Percentiles rank a stretch among this genome's conserved stretches.
Evolutionary conservation across 2,329 filamentous ascomycete species (phyloP).

Genomic region (Stagonosporopsis vannaccii): DNA sequence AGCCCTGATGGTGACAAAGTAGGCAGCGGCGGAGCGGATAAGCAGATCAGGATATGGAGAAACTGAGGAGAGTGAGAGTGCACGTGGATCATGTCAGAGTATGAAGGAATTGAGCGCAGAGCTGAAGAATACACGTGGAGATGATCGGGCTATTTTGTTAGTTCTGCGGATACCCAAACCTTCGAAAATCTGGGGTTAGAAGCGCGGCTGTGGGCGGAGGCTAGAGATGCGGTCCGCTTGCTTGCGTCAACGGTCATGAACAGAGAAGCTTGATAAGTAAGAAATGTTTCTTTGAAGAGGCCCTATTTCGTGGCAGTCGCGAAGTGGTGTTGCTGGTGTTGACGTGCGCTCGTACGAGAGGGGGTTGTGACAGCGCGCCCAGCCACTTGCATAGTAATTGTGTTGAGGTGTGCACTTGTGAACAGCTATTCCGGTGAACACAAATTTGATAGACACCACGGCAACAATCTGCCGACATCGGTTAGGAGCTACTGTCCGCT

Average conservation of each 20-base stretch:
- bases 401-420: constrained; percentile 15
- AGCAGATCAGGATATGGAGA: constrained; percentile 71
- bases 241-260: constrained; percentile 17
- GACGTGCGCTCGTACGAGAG: not conserved
- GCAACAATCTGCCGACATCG: constrained; percentile 15
- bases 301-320: not conserved
- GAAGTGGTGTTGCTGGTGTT: not conserved
- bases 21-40: constrained; percentile 92
- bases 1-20: constrained; percentile 88
- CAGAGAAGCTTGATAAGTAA: constrained; percentile 1
- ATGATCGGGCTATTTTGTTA: constrained; percentile 16
- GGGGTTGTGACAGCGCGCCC: not conserved
- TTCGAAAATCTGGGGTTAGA: constrained; percentile 18
- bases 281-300: not conserved
- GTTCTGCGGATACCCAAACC: constrained; percentile 25
- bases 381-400: constrained; percentile 12
- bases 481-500: not conserved
- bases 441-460: constrained; percentile 11
- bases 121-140: constrained; percentile 48
- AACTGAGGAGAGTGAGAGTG: constrained; percentile 63
- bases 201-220: constrained; percentile 16
- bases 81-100: constrained; percentile 60
- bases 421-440: constrained; percentile 13
- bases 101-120: constrained; percentile 66
- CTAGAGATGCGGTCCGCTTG: constrained; percentile 19